Evolutionary conservation across 306 rosid genomes (phyloP).

Genomic region (Vachellia collinsii): DNA sequence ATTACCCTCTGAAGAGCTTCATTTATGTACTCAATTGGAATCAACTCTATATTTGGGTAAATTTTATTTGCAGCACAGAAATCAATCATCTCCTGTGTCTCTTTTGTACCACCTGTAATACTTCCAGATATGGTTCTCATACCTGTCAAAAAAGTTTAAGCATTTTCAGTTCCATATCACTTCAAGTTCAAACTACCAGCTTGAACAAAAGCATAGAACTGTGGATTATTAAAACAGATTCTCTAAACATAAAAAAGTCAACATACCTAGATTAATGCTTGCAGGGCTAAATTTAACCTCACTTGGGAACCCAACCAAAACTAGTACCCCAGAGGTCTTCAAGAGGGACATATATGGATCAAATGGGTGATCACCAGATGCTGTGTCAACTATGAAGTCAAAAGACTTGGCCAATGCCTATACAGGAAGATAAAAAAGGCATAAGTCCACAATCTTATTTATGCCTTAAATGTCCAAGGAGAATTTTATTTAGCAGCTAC

Average conservation of each 20-base stretch:
- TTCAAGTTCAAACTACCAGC: conserved; percentile 3
- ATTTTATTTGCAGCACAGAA: conserved; percentile 70
- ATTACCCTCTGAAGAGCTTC: conserved; percentile 86
- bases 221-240: too few species aligned
- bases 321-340: conserved; percentile 66
- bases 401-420: conserved; percentile 66
- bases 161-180: background rate
- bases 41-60: conserved; percentile 73
- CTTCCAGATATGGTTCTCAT: conserved; percentile 69
- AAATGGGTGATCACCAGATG: conserved; percentile 85
- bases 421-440: background rate
- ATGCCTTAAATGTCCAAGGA: background rate
- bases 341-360: conserved; percentile 78
- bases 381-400: conserved; percentile 79
- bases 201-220: background rate
- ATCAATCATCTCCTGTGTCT: conserved; percentile 74
- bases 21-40: conserved; percentile 79
- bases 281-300: conserved; percentile 77
- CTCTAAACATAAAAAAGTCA: background rate
- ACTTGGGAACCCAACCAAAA: conserved; percentile 76
- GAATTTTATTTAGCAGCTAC: background rate
- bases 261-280: conserved; percentile 64
- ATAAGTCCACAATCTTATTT: conserved; percentile 9
- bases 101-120: conserved; percentile 64
- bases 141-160: conserved; percentile 49